Conservation (phyloP, 805 yeast genomes). For the Yarrowia sp. region DNA sequence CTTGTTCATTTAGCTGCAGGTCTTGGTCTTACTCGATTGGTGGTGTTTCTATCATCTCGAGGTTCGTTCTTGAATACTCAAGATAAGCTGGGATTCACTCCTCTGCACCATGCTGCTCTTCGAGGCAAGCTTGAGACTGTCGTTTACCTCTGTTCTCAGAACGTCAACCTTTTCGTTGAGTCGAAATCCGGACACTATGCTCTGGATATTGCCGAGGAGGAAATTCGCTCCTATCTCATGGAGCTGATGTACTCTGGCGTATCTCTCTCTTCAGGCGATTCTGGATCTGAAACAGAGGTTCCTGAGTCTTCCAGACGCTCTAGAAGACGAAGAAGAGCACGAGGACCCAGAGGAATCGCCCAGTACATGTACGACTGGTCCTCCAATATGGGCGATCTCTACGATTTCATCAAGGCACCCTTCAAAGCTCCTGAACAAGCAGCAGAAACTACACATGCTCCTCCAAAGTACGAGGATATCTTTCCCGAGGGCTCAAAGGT, state of each 20-base stretch:
- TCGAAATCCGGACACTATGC: constrained; percentile 48
- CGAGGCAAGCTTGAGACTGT: constrained; percentile 70
- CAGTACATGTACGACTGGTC: constrained; percentile 29
- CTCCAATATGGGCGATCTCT: constrained; percentile 25
- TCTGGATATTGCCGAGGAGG: constrained; percentile 32
- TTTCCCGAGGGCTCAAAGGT: constrained; percentile 32
- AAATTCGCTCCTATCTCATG: constrained; percentile 41
- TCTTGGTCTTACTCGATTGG: constrained; percentile 65
- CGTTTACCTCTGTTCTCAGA: constrained; percentile 58
- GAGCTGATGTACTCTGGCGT: constrained; percentile 42
- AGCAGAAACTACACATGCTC: constrained; percentile 26
- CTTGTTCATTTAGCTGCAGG: constrained; percentile 81
- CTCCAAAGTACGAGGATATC: constrained; percentile 36
- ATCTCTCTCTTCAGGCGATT: constrained; percentile 31
- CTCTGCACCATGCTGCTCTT: constrained; percentile 82
- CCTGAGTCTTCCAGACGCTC: constrained; percentile 28
- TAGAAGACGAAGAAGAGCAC: constrained; percentile 15
- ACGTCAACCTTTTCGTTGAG: constrained; percentile 55
- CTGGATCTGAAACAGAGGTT: constrained; percentile 31
- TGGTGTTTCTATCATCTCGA: constrained; percentile 58
- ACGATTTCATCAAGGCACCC: constrained; percentile 17
- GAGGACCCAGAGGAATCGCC: constrained; percentile 19
- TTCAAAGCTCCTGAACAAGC: constrained; percentile 8
- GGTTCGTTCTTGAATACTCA: constrained; percentile 59
- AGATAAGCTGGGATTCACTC: constrained; percentile 81